Percentiles rank a stretch among this genome's conserved stretches.
Evolutionary conservation across 306 rosid genomes (phyloP).

Genomic region (Trichosanthes truncata): DNA sequence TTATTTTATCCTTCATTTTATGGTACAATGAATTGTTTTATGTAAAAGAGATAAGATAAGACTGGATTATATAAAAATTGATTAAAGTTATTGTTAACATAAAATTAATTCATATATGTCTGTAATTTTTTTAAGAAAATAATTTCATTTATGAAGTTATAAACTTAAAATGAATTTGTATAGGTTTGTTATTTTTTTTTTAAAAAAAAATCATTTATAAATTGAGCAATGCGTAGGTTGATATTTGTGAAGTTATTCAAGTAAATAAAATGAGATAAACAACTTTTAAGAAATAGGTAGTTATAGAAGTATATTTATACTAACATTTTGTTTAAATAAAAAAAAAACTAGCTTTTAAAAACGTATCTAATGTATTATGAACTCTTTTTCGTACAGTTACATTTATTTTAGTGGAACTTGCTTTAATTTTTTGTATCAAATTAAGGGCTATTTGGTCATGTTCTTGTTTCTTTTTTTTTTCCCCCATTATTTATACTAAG

Average conservation of each 20-base stretch:
- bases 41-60: background rate
- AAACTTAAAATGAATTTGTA: too few relatives aligned
- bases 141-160: too few relatives aligned
- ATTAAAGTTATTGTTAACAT: too few relatives aligned
- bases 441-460: background rate
- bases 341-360: background rate
- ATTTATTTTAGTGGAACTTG: too few relatives aligned
- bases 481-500: background rate
- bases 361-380: background rate
- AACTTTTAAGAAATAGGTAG: background rate
- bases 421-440: background rate
- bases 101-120: too few relatives aligned
- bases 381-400: too few relatives aligned
- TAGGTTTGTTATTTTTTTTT: too few relatives aligned
- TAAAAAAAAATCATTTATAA: too few relatives aligned
- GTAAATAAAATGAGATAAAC: background rate
- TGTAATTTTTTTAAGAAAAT: background rate
- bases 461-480: background rate
- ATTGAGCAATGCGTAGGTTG: too few relatives aligned
- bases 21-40: background rate
- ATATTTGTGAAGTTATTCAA: too few relatives aligned
- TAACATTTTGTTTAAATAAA: background rate
- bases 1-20: background rate
- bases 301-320: background rate
- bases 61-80: too few relatives aligned